Percentiles rank a stretch among this genome's conserved stretches.
Conservation (phyloP, 352 stramenopile genomes). For the Phytophthora idaei region DNA sequence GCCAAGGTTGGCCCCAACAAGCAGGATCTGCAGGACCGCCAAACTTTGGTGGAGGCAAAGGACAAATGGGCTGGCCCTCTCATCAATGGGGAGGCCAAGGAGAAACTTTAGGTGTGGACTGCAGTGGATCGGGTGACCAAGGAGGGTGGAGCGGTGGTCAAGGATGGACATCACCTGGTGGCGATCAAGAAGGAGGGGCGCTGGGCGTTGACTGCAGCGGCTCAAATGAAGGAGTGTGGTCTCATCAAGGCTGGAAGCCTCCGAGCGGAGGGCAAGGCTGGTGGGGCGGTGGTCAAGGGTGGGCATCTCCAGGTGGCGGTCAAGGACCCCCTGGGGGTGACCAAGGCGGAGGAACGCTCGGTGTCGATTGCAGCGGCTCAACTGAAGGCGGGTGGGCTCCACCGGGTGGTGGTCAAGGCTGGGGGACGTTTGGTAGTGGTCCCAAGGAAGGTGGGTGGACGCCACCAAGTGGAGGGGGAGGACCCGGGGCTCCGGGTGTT, state of each 20-base stretch:
- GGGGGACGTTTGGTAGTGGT: background rate
- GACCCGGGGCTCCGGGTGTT: background rate
- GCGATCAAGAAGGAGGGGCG: background rate
- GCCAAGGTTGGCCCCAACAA: conserved; percentile 1
- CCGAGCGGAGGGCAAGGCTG: background rate
- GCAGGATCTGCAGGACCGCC: background rate
- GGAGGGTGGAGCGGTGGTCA: background rate
- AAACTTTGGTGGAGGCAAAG: background rate
- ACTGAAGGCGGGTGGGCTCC: background rate
- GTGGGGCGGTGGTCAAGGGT: background rate
- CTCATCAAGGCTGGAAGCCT: background rate
- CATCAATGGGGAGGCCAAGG: background rate
- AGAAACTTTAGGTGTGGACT: background rate
- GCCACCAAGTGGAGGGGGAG: background rate
- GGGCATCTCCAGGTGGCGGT: background rate
- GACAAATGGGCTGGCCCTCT: background rate
- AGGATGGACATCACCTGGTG: background rate
- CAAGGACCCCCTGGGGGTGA: background rate
- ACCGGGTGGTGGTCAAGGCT: conserved; percentile 1
- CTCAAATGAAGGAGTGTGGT: background rate
- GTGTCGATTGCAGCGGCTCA: conserved; percentile 8
- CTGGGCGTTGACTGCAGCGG: background rate
- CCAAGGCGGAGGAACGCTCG: background rate
- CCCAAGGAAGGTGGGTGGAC: background rate
- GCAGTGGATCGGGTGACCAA: background rate